Percentiles rank a stretch among this genome's conserved stretches.
phyloP scores from a whole-genome alignment of 768 basidiomycete species.

The Phaeotremella skinneri region DNA sequence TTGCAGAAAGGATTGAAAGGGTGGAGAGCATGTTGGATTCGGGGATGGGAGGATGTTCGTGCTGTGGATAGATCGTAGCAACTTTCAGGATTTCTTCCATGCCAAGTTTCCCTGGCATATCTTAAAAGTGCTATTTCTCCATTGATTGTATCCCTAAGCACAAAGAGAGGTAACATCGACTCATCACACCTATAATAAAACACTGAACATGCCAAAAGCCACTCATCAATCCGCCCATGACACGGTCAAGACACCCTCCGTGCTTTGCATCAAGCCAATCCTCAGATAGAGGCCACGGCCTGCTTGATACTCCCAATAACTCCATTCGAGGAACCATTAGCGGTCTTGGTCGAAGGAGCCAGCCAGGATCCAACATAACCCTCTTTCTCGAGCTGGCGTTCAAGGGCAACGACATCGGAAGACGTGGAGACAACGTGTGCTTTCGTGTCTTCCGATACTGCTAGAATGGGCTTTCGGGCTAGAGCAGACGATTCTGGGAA shows the following conservation, averaged over 20 bases:
- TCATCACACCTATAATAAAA: no score
- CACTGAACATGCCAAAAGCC: no score
- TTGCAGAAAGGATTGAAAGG: slow-evolving; percentile 35
- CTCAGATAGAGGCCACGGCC: slow-evolving; percentile 40
- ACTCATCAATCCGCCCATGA: no score
- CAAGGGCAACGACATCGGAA: slow-evolving; percentile 16
- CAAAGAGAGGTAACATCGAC: no score
- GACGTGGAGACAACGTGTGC: slow-evolving; percentile 11
- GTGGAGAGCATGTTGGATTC: slow-evolving; percentile 39
- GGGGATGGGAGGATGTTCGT: slow-evolving; percentile 39
- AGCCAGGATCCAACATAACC: slow-evolving; percentile 19
- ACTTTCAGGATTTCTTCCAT: no score
- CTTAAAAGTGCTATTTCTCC: no score
- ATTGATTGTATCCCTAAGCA: no score
- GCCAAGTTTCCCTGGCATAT: no score
- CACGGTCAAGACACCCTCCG: no score
- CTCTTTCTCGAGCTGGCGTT: slow-evolving; percentile 22
- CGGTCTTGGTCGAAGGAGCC: neutral
- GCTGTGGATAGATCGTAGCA: slow-evolving; percentile 17
- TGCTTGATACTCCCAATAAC: slow-evolving; percentile 10
- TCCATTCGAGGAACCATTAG: slow-evolving; percentile 10
- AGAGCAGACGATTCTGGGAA: slow-evolving; percentile 20
- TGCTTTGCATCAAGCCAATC: no score
- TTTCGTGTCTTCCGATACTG: slow-evolving; percentile 23
- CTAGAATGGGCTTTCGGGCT: slow-evolving; percentile 23